Evolutionary conservation across 2,329 filamentous ascomycete genomes (phyloP).

Genomic region (Fusarium solani-melongenae): DNA sequence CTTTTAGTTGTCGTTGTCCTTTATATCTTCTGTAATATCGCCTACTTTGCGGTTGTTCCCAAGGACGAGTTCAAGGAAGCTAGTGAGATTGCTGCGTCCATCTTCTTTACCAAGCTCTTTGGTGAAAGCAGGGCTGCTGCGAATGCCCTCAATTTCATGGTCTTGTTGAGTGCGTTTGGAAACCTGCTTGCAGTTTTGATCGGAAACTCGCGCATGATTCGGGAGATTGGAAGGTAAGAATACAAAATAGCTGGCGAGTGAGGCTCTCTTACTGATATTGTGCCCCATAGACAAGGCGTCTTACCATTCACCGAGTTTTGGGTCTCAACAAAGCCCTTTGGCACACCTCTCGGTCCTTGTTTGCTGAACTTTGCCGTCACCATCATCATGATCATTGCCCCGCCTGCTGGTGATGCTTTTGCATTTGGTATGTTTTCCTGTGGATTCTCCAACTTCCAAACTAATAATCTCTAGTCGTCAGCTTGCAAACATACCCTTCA

Average conservation of each 20-base stretch:
- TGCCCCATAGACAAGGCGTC: neutral
- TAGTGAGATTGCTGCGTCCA: neutral
- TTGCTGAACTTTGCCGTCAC: neutral
- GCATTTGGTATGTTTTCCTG: neutral
- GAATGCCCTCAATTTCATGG: neutral
- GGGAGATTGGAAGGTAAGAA: neutral
- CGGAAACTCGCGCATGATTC: neutral
- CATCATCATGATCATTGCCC: neutral
- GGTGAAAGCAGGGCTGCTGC: neutral
- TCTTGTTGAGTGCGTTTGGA: neutral
- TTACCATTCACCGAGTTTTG: neutral
- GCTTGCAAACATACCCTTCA: neutral
- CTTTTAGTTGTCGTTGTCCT: neutral
- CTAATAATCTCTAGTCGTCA: too few species aligned
- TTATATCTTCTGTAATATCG: neutral
- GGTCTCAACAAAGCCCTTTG: neutral
- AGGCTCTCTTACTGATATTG: neutral
- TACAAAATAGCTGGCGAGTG: rapidly evolving
- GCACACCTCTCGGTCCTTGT: neutral
- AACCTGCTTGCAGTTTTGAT: neutral
- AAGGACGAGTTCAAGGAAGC: neutral
- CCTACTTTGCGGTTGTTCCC: neutral
- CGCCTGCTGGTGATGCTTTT: neutral
- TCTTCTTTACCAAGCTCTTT: neutral
- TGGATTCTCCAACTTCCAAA: too few species aligned